Evolutionary conservation across 2,329 filamentous ascomycete genomes (phyloP), one percentile per base, ranked within the genome.

Genomic region (Fusarium sp.): DNA sequence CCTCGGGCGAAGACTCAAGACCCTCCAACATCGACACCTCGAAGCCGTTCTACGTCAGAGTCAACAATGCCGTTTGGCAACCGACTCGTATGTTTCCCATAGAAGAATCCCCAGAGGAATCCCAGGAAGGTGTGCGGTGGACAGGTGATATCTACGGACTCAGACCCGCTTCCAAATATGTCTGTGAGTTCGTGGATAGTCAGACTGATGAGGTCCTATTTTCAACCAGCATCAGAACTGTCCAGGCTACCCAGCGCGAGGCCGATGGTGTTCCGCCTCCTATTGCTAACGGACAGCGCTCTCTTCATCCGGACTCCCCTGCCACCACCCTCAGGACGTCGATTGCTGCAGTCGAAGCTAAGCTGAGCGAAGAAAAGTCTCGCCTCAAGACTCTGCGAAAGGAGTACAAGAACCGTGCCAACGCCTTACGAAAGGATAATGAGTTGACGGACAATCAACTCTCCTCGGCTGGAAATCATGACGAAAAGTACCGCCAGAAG

Each of bases 61-160:
- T 95, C 70, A 95, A 95, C 78, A 90, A 93, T 51, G 91, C 92
- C 11, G 86, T 90, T 64, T 95, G 92, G 92, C 92, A 92, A 75
- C 92, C 92, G 2, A 92, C 91, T 13, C 87, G 91, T 71, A 94
- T 95, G 74, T 86, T 86, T 60, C 82, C 85, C 31, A 80, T 87
- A 36, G 73, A 79, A 22, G 75, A 80, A 45, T 66, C 67, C 17
- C 71, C 78, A 8, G 76, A 77, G 38, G 73, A 76, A 6, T 66
- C 79, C 43, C 77, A 79, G 22, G 73, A 74, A n/a, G 83, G 83
- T 18, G 85, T 85, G 45, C 85, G 87, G 46, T 95, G 91, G 90
- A 88, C 87, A 28, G 92, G 92, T 11, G 88, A 90, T 66, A 90
- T 91, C n/a, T 90, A 90, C 71, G 88, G 88, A 31, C 81, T 91